Evolutionary conservation across 2,329 filamentous ascomycete genomes (phyloP).

Genomic region (Fusarium acutatum): DNA sequence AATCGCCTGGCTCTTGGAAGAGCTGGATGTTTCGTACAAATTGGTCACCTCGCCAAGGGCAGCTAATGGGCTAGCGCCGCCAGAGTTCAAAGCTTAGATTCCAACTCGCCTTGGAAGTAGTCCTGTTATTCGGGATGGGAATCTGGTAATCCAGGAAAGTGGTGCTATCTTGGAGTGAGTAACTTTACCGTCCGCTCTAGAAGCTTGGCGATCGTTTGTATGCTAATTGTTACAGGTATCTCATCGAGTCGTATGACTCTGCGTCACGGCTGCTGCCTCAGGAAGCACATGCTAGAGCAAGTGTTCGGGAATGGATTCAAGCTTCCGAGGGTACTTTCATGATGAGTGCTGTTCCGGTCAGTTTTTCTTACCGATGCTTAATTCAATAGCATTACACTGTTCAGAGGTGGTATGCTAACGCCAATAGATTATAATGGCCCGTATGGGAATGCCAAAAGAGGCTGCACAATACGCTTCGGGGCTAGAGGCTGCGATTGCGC

Average conservation of each 20-base stretch:
- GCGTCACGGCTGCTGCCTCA: background rate
- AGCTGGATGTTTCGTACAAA: background rate
- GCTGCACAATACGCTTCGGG: background rate
- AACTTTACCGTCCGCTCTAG: fast-evolving
- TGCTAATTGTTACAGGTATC: background rate
- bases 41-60: background rate
- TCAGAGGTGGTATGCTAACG: fast-evolving
- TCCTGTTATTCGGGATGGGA: background rate
- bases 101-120: background rate
- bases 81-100: background rate
- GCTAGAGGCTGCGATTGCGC: background rate
- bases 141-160: background rate
- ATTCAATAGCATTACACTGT: background rate
- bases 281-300: background rate
- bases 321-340: background rate
- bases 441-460: background rate
- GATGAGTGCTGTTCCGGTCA: background rate
- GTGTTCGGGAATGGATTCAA: background rate
- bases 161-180: background rate
- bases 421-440: background rate
- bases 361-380: background rate
- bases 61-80: background rate
- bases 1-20: background rate
- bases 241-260: background rate
- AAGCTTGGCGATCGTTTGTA: fast-evolving